Conservation (phyloP, 139 green algal species). For the Medakamo hakoo region DNA sequence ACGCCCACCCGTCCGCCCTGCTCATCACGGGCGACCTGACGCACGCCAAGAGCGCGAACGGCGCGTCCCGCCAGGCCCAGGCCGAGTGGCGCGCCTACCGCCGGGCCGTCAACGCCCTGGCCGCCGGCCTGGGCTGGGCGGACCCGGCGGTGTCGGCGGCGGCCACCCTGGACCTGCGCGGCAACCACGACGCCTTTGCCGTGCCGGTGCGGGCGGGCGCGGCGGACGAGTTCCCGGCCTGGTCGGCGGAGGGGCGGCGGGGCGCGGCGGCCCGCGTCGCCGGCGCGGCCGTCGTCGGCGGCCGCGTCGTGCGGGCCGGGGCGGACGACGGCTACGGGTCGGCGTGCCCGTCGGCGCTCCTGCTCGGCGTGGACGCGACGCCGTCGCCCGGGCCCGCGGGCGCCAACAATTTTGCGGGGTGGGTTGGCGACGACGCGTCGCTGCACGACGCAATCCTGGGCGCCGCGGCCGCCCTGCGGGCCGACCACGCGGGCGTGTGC, state of each 20-base stretch:
- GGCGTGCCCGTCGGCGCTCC: conserved; percentile 18
- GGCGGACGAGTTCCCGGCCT: conserved; percentile 24
- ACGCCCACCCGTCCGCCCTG: conserved; percentile 10
- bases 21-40: conserved; percentile 42
- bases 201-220: conserved; percentile 16
- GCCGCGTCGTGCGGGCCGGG: neutral
- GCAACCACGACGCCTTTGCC: conserved; percentile 62
- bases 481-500: conserved; percentile 8
- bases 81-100: conserved; percentile 28
- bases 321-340: neutral
- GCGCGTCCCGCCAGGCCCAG: conserved; percentile 19
- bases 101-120: conserved; percentile 8
- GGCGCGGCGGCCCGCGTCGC: neutral
- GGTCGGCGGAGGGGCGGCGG: conserved; percentile 17
- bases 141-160: neutral
- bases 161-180: conserved; percentile 29
- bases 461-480: neutral
- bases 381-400: conserved; percentile 30
- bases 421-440: no score
- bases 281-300: conserved; percentile 7
- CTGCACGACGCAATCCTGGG: no score
- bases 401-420: conserved; percentile 48
- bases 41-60: conserved; percentile 26
- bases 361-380: conserved; percentile 42
- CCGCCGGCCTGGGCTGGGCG: neutral